Base-by-base conservation (phyloP, 257 asterid species). In the Jacaranda mimosifolia region DNA sequence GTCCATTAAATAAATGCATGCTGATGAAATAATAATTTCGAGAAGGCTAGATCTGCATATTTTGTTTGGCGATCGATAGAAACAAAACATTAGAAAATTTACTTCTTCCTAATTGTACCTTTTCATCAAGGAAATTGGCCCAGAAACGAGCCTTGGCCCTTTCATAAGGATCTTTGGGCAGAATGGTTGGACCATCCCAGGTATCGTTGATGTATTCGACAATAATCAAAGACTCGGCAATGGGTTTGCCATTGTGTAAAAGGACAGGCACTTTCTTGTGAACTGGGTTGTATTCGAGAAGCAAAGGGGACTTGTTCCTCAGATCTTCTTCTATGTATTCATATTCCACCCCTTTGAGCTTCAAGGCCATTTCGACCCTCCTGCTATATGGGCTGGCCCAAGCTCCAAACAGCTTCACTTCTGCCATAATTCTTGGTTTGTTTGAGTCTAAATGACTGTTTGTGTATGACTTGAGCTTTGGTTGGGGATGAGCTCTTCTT, bases 231-330 rank as follows among this genome's bases (percentile, higher is more conserved):
- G 90, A 86, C 17, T 86, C 85, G 13, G 10, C 5, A 45, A 86
- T 49, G 12, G 88, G 80, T 12, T 77, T 86, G 4, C 82, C 87
- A 13, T 84, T 77, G 76, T 84, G 32, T 2, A 26, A 26, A 0
- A 26, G 32, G 32, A 26, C 32, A 26, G 87, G 0, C 86, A 9
- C 9, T 62, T 83, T 79, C 46, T 86, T 77, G 73, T 80, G 46
- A 56, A 90, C 3, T 7, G 92, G 92, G 64, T 86, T 90, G 76
- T 78, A 77, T 3, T 88, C 81, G n/a, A 88, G 75, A 66, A 88
- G 82, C 39, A 69, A 49, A 32, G 83, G 59, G 26, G 89, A 83
- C 75, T 86, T 86, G 79, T 76, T 85, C 4, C 8, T 13, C 0
- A 82, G 17, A 73, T 86, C 86, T 81, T 88, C 79, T 14, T 81